phyloP scores from a whole-genome alignment of 2,329 filamentous ascomycete species.

The Ramularia collo-cygni region DNA sequence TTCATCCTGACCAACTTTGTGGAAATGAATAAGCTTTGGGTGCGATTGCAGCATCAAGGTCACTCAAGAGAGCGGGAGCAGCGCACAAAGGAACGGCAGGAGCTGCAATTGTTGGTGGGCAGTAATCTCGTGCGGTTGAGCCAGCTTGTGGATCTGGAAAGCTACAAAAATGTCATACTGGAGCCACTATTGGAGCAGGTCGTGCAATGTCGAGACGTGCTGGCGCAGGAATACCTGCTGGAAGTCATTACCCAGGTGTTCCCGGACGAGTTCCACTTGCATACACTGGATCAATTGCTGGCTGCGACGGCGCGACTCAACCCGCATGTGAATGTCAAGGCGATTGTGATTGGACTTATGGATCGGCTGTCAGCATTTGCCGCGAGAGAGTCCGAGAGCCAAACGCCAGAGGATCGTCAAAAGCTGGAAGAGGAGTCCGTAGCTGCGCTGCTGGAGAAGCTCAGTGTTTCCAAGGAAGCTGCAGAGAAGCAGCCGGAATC shows the following conservation, averaged over 20 bases:
- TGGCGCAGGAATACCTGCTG: conserved; percentile 93
- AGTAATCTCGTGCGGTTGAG: conserved; percentile 94
- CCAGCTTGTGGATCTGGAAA: conserved; percentile 88
- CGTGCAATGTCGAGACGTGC: conserved; percentile 91
- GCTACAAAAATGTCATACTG: conserved; percentile 86
- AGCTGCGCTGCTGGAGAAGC: conserved; percentile 66
- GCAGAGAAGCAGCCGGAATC: conserved; percentile 25
- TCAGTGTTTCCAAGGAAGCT: conserved; percentile 59
- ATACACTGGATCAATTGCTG: conserved; percentile 91
- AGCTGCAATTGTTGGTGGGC: conserved; percentile 89
- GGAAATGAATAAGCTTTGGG: conserved; percentile 99
- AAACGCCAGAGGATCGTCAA: conserved; percentile 62
- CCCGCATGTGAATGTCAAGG: conserved; percentile 95
- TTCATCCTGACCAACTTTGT: conserved; percentile 98
- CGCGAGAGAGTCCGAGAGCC: conserved; percentile 73
- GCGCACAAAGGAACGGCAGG: conserved; percentile 87
- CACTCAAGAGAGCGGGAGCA: conserved; percentile 92
- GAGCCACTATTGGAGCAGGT: conserved; percentile 90
- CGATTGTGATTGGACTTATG: conserved; percentile 97
- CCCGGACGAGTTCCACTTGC: conserved; percentile 95
- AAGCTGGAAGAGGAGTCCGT: conserved; percentile 82
- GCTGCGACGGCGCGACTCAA: conserved; percentile 89
- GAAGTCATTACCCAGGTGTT: conserved; percentile 99
- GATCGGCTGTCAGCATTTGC: conserved; percentile 91
- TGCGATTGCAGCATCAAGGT: conserved; percentile 92